These are phyloP conservation scores for Pichia heedii DNA, from an alignment of 805 yeast species.

Conservation along the genomic window DNA sequence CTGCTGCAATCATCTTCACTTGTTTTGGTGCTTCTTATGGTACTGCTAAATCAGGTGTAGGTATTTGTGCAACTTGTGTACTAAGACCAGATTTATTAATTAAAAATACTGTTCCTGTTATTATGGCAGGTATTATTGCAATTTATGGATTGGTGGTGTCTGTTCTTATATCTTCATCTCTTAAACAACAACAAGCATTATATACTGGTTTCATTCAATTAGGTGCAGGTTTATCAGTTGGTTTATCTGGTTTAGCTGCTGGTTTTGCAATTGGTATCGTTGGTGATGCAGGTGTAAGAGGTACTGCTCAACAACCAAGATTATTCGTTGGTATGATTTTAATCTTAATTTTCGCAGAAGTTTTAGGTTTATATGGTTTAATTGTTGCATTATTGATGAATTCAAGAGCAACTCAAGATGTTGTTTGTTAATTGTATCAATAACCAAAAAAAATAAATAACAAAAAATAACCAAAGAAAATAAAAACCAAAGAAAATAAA, in stretches of 20 bases:
- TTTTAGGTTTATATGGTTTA: conserved; percentile 92
- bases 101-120: conserved; percentile 90
- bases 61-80: conserved; percentile 97
- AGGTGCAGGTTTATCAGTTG: conserved; percentile 97
- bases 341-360: conserved; percentile 98
- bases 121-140: conserved; percentile 99
- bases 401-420: conserved; percentile 95
- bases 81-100: conserved; percentile 94
- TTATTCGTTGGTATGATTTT: conserved; percentile 97
- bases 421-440: conserved; percentile 64
- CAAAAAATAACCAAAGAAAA: too few relatives aligned
- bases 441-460: too few relatives aligned
- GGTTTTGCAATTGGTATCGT: conserved; percentile 99
- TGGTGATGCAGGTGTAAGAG: conserved; percentile 99
- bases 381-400: conserved; percentile 96
- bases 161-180: conserved; percentile 83
- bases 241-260: conserved; percentile 94
- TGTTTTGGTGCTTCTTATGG: conserved; percentile 99
- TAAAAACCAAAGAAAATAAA: too few relatives aligned
- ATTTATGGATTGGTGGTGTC: conserved; percentile 96
- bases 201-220: conserved; percentile 97
- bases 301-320: conserved; percentile 97
- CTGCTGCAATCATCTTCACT: conserved; percentile 97
- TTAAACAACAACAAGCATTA: conserved; percentile 84
- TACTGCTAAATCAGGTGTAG: conserved; percentile 98